These are phyloP conservation scores for Spergularia bocconei DNA, from an alignment of 148 eudicot genomes.

Conservation along the genomic window DNA sequence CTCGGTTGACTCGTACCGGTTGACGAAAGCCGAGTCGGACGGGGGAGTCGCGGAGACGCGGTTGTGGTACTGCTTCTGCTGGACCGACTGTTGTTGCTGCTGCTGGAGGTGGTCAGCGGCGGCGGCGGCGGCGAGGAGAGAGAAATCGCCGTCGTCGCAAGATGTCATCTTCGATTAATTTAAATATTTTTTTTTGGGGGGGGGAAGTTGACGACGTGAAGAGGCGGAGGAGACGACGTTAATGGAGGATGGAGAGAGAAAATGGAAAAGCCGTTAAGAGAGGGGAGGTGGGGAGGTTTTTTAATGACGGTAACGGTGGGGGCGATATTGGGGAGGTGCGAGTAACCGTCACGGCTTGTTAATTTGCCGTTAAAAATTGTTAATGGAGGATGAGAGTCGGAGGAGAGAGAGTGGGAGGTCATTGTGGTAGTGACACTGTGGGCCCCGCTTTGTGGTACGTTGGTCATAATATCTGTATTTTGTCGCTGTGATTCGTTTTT, in stretches of 20 bases:
- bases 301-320: conserved; percentile 19
- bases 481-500: too few species aligned
- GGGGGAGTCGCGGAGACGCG: conserved; percentile 20
- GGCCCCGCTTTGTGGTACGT: neutral
- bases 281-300: neutral
- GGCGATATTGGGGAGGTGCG: conserved; percentile 3
- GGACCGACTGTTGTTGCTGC: conserved; percentile 28
- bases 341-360: conserved; percentile 40
- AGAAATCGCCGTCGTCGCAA: conserved; percentile 87
- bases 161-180: conserved; percentile 50
- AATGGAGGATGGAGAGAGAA: conserved; percentile 24
- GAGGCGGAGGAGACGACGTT: conserved; percentile 51
- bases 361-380: conserved; percentile 25
- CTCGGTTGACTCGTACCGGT: conserved; percentile 38
- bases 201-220: conserved; percentile 36
- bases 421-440: neutral
- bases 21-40: conserved; percentile 34
- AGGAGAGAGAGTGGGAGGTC: neutral
- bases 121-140: conserved; percentile 56
- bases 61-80: conserved; percentile 10
- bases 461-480: too few species aligned
- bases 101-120: conserved; percentile 32
- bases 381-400: neutral
- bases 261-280: conserved; percentile 15
- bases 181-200: neutral